phyloP scores from a whole-genome alignment of 2,329 filamentous ascomycete genomes.

The Cyphellophora europaea region DNA sequence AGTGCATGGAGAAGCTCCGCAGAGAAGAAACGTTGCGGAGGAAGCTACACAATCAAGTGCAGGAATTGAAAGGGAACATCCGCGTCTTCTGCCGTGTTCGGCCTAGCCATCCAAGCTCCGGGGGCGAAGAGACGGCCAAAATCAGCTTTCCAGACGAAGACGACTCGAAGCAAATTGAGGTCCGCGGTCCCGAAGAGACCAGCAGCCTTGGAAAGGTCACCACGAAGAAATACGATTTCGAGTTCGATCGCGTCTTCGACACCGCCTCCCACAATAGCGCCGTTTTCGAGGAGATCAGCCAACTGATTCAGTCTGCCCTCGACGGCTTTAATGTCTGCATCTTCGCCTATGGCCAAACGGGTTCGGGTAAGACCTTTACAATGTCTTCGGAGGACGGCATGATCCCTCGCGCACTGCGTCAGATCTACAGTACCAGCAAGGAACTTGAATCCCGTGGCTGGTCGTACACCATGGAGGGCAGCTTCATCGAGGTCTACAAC shows the following conservation, averaged over 20 bases:
- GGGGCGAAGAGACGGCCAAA: slow-evolving; percentile 54
- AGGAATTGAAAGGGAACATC: slow-evolving; percentile 97
- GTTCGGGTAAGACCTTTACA: slow-evolving; percentile 91
- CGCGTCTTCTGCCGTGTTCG: slow-evolving; percentile 95
- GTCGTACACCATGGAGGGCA: slow-evolving; percentile 88
- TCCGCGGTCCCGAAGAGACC: slow-evolving; percentile 74
- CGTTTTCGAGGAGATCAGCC: slow-evolving; percentile 92
- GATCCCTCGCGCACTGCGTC: slow-evolving; percentile 85
- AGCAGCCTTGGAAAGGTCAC: slow-evolving; percentile 68
- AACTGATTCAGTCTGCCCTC: slow-evolving; percentile 89
- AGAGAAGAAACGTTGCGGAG: slow-evolving; percentile 84
- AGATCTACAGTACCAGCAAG: slow-evolving; percentile 85
- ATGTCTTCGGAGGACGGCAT: slow-evolving; percentile 90
- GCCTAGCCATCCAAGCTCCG: slow-evolving; percentile 55
- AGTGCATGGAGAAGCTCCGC: slow-evolving; percentile 70
- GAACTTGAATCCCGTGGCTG: slow-evolving; percentile 83
- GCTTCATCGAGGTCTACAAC: slow-evolving; percentile 96
- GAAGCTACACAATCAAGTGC: slow-evolving; percentile 93
- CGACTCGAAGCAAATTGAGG: slow-evolving; percentile 76
- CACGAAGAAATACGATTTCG: slow-evolving; percentile 73
- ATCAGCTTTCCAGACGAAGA: slow-evolving; percentile 73
- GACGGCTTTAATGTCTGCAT: slow-evolving; percentile 99
- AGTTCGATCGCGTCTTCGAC: slow-evolving; percentile 87
- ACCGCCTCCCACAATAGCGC: slow-evolving; percentile 69
- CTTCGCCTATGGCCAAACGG: slow-evolving; percentile 96